These are phyloP conservation scores for Pseudogymnoascus verrucosus DNA, from an alignment of 2,329 filamentous ascomycete species.

Conservation along the genomic window DNA sequence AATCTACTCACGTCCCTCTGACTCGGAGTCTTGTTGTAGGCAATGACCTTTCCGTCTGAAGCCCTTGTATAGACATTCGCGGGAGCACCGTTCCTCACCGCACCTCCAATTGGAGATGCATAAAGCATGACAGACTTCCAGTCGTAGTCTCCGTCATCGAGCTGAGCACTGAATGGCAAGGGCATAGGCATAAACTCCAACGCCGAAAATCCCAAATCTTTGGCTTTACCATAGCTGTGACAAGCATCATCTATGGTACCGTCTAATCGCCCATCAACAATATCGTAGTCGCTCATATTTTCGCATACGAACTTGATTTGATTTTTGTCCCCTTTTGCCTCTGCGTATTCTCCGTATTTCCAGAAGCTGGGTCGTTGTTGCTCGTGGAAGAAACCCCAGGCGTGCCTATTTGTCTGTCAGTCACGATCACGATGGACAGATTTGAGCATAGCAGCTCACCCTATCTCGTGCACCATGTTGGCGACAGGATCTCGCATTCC, in stretches of 20 bases:
- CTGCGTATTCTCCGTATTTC: background rate
- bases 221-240: background rate
- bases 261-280: background rate
- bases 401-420: background rate
- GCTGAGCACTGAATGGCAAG: background rate
- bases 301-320: slow-evolving; percentile 2
- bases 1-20: slow-evolving; percentile 5
- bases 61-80: background rate
- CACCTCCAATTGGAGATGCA: background rate
- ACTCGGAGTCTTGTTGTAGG: slow-evolving; percentile 1
- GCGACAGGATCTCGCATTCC: slow-evolving; percentile 6
- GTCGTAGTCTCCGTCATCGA: slow-evolving; percentile 1
- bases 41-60: background rate
- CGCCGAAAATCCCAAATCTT: background rate
- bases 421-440: background rate
- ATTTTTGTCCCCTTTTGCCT: background rate
- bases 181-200: background rate
- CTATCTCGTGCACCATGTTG: slow-evolving; percentile 10
- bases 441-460: background rate
- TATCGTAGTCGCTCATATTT: background rate
- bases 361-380: slow-evolving; percentile 7
- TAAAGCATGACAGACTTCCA: slow-evolving; percentile 10
- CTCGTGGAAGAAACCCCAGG: slow-evolving; percentile 9
- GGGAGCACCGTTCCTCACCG: background rate
- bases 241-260: background rate